A percentile compares a stretch with the other conserved stretches of the same genome.
Evolutionary conservation across 495 filamentous ascomycete species (phyloP).

Genomic region (Aspergillus ostianus): DNA sequence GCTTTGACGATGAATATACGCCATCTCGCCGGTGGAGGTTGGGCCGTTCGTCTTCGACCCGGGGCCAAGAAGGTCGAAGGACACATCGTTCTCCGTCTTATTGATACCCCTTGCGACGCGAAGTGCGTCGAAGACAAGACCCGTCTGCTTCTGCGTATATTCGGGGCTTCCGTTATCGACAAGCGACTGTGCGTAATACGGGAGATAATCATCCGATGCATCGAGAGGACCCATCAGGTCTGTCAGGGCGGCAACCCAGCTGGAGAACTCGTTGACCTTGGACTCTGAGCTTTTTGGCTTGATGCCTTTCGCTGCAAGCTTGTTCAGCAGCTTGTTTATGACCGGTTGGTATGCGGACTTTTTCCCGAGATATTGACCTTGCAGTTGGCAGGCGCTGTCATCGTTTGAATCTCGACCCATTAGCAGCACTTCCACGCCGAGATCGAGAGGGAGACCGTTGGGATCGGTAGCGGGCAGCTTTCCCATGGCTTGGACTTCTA

Average conservation of each 20-base stretch:
- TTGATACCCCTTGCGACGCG: background rate
- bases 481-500: constrained; percentile 3
- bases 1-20: constrained; percentile 4
- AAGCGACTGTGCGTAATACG: constrained; percentile 5
- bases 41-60: background rate
- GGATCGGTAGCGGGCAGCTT: background rate
- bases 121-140: background rate
- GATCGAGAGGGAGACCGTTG: constrained; percentile 2
- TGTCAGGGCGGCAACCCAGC: constrained; percentile 2
- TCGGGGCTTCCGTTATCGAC: background rate
- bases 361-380: constrained; percentile 3
- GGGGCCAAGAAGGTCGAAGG: constrained; percentile 1
- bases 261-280: background rate
- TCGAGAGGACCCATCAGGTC: constrained; percentile 10
- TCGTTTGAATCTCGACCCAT: background rate
- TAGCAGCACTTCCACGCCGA: constrained; percentile 1
- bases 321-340: constrained; percentile 2
- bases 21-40: background rate
- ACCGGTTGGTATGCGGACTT: background rate
- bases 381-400: background rate
- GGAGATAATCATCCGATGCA: background rate
- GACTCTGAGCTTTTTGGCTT: background rate
- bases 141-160: background rate
- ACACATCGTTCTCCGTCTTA: background rate
- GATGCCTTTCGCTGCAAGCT: background rate